phyloP scores from a whole-genome alignment of 306 rosid genomes.

The Datisca glomerata region DNA sequence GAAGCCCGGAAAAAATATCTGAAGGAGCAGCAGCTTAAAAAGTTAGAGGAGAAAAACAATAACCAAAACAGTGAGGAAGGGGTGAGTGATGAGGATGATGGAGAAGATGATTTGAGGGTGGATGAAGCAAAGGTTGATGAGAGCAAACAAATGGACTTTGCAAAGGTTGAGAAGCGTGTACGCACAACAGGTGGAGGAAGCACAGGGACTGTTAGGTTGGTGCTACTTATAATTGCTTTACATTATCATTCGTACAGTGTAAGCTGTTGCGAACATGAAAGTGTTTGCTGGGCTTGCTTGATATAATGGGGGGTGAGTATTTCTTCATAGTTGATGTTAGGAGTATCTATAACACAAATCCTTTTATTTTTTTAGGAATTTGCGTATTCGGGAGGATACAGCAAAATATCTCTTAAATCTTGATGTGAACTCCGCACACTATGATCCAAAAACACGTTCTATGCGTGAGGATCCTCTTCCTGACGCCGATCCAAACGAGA shows the following conservation, averaged over 20 bases:
- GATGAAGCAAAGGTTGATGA: constrained; percentile 70
- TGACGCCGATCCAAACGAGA: constrained; percentile 57
- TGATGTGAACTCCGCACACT: constrained; percentile 39
- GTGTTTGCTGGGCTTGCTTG: no score
- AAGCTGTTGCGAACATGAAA: no score
- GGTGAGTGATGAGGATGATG: constrained; percentile 34
- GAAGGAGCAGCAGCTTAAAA: constrained; percentile 42
- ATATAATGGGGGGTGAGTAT: constrained; percentile 3
- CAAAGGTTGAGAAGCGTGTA: constrained; percentile 61
- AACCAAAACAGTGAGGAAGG: constrained; percentile 19
- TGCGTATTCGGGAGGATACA: constrained; percentile 43
- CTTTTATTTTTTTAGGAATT: constrained; percentile 23
- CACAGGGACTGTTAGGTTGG: constrained; percentile 53
- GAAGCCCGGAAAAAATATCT: constrained; percentile 41
- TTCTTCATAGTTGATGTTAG: no score
- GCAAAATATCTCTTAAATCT: constrained; percentile 48
- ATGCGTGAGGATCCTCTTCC: constrained; percentile 63
- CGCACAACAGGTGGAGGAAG: constrained; percentile 58
- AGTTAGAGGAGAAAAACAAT: constrained; percentile 36
- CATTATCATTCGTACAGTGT: background rate
- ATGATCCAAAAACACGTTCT: constrained; percentile 49
- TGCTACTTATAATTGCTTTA: constrained; percentile 1
- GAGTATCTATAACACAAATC: no score
- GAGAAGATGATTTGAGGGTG: constrained; percentile 32
- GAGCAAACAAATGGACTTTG: constrained; percentile 53